A percentile compares a stretch with the other conserved stretches of the same genome.
These are phyloP conservation scores for Colletotrichum limetticola DNA, from an alignment of 2,329 filamentous ascomycete genomes.

Conservation along the genomic window DNA sequence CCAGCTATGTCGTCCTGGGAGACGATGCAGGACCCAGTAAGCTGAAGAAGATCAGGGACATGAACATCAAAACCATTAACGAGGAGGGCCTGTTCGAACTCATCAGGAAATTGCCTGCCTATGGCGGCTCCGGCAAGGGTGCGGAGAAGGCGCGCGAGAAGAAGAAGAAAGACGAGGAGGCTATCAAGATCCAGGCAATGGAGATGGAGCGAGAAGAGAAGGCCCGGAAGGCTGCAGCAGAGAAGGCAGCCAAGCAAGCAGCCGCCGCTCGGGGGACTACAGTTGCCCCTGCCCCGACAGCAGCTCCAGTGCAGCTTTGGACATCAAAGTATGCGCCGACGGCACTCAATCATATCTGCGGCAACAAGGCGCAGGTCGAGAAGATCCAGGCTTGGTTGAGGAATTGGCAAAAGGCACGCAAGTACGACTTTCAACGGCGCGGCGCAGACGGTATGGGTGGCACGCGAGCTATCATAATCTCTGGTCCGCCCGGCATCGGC, in stretches of 20 bases:
- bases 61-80: constrained; percentile 90
- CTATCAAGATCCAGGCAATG: constrained; percentile 80
- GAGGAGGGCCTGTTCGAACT: constrained; percentile 92
- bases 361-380: constrained; percentile 91
- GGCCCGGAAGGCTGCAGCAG: constrained; percentile 60
- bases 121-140: constrained; percentile 88
- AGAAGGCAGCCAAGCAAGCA: constrained; percentile 63
- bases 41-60: constrained; percentile 82
- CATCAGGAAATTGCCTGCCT: constrained; percentile 82
- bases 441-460: constrained; percentile 87
- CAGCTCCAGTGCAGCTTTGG: constrained; percentile 74
- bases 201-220: constrained; percentile 89
- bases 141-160: constrained; percentile 89
- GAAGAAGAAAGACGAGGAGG: constrained; percentile 84
- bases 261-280: constrained; percentile 55
- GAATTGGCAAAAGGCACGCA: constrained; percentile 82
- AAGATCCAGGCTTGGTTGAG: constrained; percentile 90
- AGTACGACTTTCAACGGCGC: constrained; percentile 82
- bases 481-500: constrained; percentile 94
- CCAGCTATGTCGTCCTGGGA: constrained; percentile 91
- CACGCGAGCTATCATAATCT: constrained; percentile 91
- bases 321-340: constrained; percentile 96
- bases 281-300: constrained; percentile 51
- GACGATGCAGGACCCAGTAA: constrained; percentile 94
- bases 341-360: constrained; percentile 87